Evolutionary conservation across 306 rosid species (phyloP).

Genomic region (Fragaria nilgerrensis): DNA sequence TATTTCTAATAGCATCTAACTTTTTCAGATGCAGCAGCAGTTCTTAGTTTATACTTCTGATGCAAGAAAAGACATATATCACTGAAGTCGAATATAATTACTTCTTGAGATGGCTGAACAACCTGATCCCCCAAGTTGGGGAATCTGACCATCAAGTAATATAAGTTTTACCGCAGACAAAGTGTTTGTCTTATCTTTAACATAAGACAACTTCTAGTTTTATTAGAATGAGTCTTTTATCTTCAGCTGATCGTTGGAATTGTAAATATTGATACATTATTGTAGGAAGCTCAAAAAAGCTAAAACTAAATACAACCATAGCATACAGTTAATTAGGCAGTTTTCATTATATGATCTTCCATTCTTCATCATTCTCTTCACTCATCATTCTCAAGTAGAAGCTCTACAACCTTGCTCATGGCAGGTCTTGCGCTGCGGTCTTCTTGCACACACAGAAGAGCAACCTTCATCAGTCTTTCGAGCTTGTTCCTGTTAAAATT

Average conservation of each 20-base stretch:
- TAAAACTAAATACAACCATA: background rate
- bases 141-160: background rate
- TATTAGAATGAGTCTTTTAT: no score
- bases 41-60: background rate
- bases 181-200: no score
- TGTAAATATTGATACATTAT: background rate
- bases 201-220: no score
- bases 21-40: background rate
- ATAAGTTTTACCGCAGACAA: no score
- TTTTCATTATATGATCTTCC: background rate
- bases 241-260: background rate
- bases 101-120: background rate
- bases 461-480: slow-evolving; percentile 29
- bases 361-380: background rate
- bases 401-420: slow-evolving; percentile 45
- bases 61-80: background rate
- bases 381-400: slow-evolving; percentile 10
- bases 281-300: background rate
- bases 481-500: slow-evolving; percentile 19
- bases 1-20: background rate
- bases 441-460: slow-evolving; percentile 33
- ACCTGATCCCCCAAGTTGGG: background rate
- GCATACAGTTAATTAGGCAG: background rate
- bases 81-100: background rate
- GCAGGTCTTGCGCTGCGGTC: slow-evolving; percentile 37